Evolutionary conservation across 1,139 yeast species (phyloP).

Genomic region (Protomyces inouyei): DNA sequence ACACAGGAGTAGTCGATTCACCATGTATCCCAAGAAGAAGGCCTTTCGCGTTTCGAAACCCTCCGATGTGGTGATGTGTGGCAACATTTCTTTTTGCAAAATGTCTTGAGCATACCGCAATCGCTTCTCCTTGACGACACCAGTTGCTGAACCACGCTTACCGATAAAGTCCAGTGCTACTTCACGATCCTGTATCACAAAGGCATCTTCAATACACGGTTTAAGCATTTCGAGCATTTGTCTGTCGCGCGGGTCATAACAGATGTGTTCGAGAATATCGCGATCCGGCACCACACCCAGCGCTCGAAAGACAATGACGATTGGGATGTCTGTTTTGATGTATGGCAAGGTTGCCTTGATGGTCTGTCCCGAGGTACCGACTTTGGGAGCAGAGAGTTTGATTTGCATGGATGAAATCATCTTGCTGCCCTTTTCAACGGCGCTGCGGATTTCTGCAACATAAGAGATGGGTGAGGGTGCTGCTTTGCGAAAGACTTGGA

Average conservation of each 20-base stretch:
- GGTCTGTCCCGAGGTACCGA: slow-evolving; percentile 45
- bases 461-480: slow-evolving; percentile 96
- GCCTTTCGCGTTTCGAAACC: slow-evolving; percentile 97
- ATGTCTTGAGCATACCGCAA: slow-evolving; percentile 96
- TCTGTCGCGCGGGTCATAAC: slow-evolving; percentile 97
- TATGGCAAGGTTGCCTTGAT: slow-evolving; percentile 95
- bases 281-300: slow-evolving; percentile 98
- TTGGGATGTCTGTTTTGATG: slow-evolving; percentile 93
- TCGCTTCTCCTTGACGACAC: slow-evolving; percentile 96
- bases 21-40: slow-evolving; percentile 95
- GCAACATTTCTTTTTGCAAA: slow-evolving; percentile 88
- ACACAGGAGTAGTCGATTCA: slow-evolving; percentile 85
- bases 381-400: slow-evolving; percentile 53
- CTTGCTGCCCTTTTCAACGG: slow-evolving; percentile 94
- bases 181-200: slow-evolving; percentile 95
- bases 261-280: slow-evolving; percentile 94
- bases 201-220: slow-evolving; percentile 99
- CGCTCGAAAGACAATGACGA: slow-evolving; percentile 94
- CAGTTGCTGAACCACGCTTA: slow-evolving; percentile 90
- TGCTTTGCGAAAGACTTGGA: slow-evolving; percentile 95
- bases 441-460: slow-evolving; percentile 93
- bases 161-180: slow-evolving; percentile 97
- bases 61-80: slow-evolving; percentile 95
- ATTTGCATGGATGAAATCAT: slow-evolving; percentile 91
- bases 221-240: slow-evolving; percentile 98